Base-by-base conservation (phyloP, 2,329 filamentous ascomycete species). In the Aureobasidium sp. region DNA sequence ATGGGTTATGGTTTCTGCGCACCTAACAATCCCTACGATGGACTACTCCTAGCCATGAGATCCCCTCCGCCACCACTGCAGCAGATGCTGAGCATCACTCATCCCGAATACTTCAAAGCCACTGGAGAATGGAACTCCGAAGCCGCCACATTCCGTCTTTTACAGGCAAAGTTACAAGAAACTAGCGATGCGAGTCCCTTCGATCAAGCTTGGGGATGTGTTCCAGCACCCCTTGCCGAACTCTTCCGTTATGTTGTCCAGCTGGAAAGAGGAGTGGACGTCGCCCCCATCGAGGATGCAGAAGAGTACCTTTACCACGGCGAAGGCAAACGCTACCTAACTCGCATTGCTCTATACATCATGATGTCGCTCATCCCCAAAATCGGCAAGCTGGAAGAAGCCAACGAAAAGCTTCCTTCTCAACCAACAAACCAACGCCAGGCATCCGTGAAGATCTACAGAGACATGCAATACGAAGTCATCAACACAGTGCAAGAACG, bases 1-100 rank as follows among this genome's bases (percentile, higher is more conserved):
- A 74, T 80, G 49, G 79, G 80, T 4, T 82, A 82, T 62, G 80
- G 80, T 3, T 82, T 82, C 68, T 78, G 76, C 62, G 71, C 80
- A 15, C 67, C 69, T 6, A 65, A 76, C 45, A 82, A 81, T 42
- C 77, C 77, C 0, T 73, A 76, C 44, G 80, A 82, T 65, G 72
- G 74, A 52, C 74, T 79, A 9, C 69, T 76, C 9, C 66, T 80
- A 47, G 75, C 75, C 22, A 70, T 79, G 11, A 73, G 72, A 54
- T 68, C 71, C 11, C 73, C 78, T 17, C 73, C 74, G 6, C 68
- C 70, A n/a, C 64, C 68, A 4, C 67, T 76, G n/a, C 72, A 75
- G 52, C 60, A 60, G 15, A 65, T 69, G 15, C 65, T 76, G 19
- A 66, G 66, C 29, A 37, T 39, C 2, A 60, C 67, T 3, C 71